Percentiles rank a stretch among this genome's conserved stretches.
phyloP scores from a whole-genome alignment of 768 basidiomycete genomes.

The Gyrodon lividus region DNA sequence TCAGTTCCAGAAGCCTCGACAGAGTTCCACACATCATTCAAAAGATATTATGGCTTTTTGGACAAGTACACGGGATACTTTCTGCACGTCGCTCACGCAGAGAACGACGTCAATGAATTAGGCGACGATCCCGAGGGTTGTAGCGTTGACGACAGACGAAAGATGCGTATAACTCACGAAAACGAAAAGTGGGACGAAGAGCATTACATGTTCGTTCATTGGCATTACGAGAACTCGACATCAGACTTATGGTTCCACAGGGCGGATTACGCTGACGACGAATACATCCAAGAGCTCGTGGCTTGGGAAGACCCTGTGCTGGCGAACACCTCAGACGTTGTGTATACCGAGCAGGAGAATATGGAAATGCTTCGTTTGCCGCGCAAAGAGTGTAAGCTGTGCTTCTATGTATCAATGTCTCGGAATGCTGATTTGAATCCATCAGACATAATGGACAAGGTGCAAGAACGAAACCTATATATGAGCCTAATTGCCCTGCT shows the following conservation, averaged over 20 bases:
- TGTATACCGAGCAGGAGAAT: conserved; percentile 75
- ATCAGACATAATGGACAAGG: conserved; percentile 58
- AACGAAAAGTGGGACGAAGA: conserved; percentile 81
- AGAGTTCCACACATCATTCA: conserved; percentile 37
- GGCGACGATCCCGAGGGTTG: conserved; percentile 64
- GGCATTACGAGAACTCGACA: neutral
- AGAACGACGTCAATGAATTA: conserved; percentile 82
- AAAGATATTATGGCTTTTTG: conserved; percentile 73
- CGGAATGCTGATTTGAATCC: conserved; percentile 1
- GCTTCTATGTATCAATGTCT: neutral
- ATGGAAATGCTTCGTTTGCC: conserved; percentile 57
- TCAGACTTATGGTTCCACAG: conserved; percentile 36
- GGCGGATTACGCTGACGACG: conserved; percentile 80
- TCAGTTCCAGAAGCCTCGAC: conserved; percentile 44
- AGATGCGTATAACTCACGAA: conserved; percentile 57
- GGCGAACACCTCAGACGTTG: conserved; percentile 33
- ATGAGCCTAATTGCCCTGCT: conserved; percentile 68
- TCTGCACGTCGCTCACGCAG: conserved; percentile 63
- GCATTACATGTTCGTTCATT: conserved; percentile 68
- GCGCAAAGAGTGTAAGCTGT: conserved; percentile 49
- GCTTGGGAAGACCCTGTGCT: conserved; percentile 62
- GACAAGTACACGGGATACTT: conserved; percentile 76
- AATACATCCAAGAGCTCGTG: conserved; percentile 69
- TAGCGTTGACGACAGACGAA: conserved; percentile 48
- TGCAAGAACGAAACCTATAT: conserved; percentile 62